Base-by-base conservation (phyloP, 768 basidiomycete genomes). In the Tricholoma terreum region DNA sequence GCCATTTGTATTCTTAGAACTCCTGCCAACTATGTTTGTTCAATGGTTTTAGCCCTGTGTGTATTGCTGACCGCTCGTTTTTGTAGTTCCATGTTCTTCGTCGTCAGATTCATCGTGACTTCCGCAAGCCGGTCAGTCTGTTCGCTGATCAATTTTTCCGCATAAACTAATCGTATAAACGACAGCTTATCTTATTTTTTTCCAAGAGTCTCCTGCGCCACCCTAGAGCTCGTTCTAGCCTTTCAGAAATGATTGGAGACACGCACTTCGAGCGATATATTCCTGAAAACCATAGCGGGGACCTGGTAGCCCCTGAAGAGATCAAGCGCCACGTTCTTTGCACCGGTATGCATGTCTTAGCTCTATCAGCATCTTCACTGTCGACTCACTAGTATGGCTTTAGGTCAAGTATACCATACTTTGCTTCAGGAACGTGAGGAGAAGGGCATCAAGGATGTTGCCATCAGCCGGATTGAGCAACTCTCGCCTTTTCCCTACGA, bases 401-500 rank as follows among this genome's bases (percentile, higher is more conserved):
- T 45, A 85, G 94, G 95, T 61, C 96, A 99, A 80, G 94, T 98
- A 45, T 99, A 99, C 79, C 85, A 90, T 67, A 80, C 90, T 30
- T 83, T 99, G 40, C 70, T 94, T 22, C 86, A 90, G 66, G 95
- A 97, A 67, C 90, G 97, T 56, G 92, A 96, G 70, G 89, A 90
- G 42, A 85, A 85, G 59, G 93, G 92, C 19, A 87, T 96, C 75
- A 92, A 89, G 60, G 90, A 98, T 69, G 82, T 99, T 61, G 96
- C 89, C 22, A 97, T 99, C 67, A 95, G 92, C 64, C 81, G 97
- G 50, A 71, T 99, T 43, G 97, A 99, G 71, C 97, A 99, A 74
- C 68, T 98, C 55, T 95, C 94, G 24, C 97, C 97, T 0, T 92
- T 99, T 84, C 97, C 97, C 50, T 98, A 98, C 68, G 96, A 98